Conservation (phyloP, 2,329 filamentous ascomycete genomes). For the Coniochaeta sp. region DNA sequence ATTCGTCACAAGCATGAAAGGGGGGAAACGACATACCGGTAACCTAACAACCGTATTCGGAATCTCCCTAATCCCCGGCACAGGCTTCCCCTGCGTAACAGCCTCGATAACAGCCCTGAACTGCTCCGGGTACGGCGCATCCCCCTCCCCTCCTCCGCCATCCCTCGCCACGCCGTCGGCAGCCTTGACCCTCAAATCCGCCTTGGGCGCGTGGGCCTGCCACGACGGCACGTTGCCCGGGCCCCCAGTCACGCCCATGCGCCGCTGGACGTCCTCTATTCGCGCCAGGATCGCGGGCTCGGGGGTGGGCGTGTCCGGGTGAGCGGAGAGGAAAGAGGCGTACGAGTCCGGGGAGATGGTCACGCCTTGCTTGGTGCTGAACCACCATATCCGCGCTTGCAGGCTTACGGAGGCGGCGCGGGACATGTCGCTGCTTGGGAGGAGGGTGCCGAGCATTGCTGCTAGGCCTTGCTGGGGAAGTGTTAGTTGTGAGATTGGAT, state of each 20-base stretch:
- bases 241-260: slow-evolving; percentile 13
- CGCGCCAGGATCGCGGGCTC: slow-evolving; percentile 16
- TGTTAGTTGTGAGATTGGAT: slow-evolving; percentile 1
- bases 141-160: slow-evolving; percentile 13
- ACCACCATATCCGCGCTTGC: slow-evolving; percentile 46
- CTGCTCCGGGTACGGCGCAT: slow-evolving; percentile 67
- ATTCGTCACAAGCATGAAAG: no score
- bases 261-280: slow-evolving; percentile 15
- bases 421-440: slow-evolving; percentile 4
- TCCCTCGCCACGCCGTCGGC: slow-evolving; percentile 19
- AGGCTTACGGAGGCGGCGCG: slow-evolving; percentile 40
- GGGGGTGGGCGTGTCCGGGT: slow-evolving; percentile 1
- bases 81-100: slow-evolving; percentile 72
- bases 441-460: slow-evolving; percentile 14
- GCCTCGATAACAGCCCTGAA: slow-evolving; percentile 84
- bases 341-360: slow-evolving; percentile 14
- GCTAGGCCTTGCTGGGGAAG: slow-evolving; percentile 14
- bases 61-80: slow-evolving; percentile 83
- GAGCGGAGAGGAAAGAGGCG: slow-evolving; percentile 8
- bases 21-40: slow-evolving; percentile 42
- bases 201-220: slow-evolving; percentile 43
- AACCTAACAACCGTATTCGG: slow-evolving; percentile 71
- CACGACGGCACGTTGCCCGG: slow-evolving; percentile 32
- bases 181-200: slow-evolving; percentile 36
- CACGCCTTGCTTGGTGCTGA: slow-evolving; percentile 11